Evolutionary conservation across 805 yeast genomes (phyloP).

Genomic region (Naumovozyma castellii): DNA sequence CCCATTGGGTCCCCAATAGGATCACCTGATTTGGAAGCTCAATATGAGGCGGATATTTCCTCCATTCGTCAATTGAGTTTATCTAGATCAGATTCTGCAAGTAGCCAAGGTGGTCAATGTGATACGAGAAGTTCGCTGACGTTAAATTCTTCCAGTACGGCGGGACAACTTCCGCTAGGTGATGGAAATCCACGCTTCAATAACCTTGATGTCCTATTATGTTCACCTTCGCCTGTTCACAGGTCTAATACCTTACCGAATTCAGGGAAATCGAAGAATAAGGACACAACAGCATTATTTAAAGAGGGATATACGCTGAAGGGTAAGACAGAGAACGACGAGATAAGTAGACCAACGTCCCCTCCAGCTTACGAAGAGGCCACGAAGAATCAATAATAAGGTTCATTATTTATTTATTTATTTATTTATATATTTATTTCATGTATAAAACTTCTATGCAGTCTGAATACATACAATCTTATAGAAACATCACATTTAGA

Average conservation of each 20-base stretch:
- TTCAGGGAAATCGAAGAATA: no score
- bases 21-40: conserved; percentile 12
- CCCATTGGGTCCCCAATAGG: conserved; percentile 29
- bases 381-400: not conserved
- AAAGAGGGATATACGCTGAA: conserved; percentile 4
- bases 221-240: conserved; percentile 4
- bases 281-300: conserved; percentile 3
- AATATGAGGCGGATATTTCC: conserved; percentile 12
- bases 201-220: conserved; percentile 16
- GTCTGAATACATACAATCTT: no score
- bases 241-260: not conserved
- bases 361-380: conserved; percentile 31
- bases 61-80: conserved; percentile 18
- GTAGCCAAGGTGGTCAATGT: conserved; percentile 7
- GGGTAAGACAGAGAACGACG: not conserved
- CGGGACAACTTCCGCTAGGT: conserved; percentile 1
- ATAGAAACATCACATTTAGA: no score
- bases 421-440: conserved; percentile 1
- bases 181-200: conserved; percentile 8
- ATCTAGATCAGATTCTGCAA: conserved; percentile 17
- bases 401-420: not conserved
- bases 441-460: not conserved
- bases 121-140: not conserved
- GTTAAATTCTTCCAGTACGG: not conserved
- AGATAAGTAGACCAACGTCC: not conserved